Evolutionary conservation across 1,139 yeast genomes (phyloP).

Genomic region (Protomyces lactucae-debilis): DNA sequence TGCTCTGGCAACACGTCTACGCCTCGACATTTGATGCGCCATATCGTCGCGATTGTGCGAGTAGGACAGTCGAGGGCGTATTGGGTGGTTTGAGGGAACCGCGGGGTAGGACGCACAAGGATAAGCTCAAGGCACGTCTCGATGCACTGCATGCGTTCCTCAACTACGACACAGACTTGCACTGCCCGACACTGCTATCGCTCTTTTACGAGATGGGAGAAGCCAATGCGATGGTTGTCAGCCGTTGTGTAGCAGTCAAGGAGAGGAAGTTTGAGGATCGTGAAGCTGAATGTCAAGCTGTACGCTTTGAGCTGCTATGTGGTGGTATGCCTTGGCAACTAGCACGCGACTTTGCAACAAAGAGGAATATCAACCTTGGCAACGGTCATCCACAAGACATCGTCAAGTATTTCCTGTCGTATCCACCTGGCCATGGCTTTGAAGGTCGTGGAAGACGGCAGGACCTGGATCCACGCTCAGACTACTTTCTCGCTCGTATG

Average conservation of each 20-base stretch:
- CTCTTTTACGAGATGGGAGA: slow-evolving; percentile 12
- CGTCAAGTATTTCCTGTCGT: neutral
- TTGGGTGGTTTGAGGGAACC: neutral
- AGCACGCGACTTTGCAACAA: neutral
- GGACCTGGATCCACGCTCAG: slow-evolving; percentile 14
- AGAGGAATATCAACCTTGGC: neutral
- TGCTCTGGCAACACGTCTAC: neutral
- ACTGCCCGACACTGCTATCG: neutral
- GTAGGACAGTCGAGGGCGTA: neutral
- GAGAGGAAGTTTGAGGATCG: neutral
- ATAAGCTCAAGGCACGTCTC: neutral
- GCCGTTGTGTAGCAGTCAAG: neutral
- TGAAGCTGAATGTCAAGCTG: neutral
- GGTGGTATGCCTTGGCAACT: neutral
- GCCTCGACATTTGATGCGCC: neutral
- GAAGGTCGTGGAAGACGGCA: neutral
- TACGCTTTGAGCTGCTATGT: neutral
- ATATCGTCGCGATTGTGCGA: neutral
- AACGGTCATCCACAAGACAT: neutral
- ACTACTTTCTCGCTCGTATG: slow-evolving; percentile 4
- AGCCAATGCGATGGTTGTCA: neutral
- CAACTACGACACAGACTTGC: neutral
- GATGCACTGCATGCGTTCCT: neutral
- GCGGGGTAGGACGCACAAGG: neutral
- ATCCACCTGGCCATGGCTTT: neutral